Base-by-base conservation (phyloP, 2,329 filamentous ascomycete species). In the Fusarium staphyleae region DNA sequence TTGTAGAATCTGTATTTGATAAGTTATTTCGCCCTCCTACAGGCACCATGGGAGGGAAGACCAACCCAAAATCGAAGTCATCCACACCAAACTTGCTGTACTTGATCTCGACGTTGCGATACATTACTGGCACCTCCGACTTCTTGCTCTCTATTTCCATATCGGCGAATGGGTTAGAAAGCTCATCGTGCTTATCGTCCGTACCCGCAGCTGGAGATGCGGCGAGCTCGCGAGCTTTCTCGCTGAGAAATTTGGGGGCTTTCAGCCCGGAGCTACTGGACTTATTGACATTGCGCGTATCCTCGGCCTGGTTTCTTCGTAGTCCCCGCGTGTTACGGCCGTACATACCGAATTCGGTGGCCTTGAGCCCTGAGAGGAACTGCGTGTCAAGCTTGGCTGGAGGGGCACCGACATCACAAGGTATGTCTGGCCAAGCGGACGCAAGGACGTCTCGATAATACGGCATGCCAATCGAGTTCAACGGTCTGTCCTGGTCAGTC, bases 61-160 rank as follows among this genome's bases (percentile, higher is more conserved):
- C 85, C 67, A 77, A 91, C 87, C 89, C 89, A 75, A 99, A 99
- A 73, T 99, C 95, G 72, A 99, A 99, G 73, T 99, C 96, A 68
- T 98, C 93, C n/a, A 99, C 92, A 15, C 95, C 95, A 73, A 97
- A 99, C 70, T 92, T 96, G 80, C 93, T 97, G 78, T 98, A 99
- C 72, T 97, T 97, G 76, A 99, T 99, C 72, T 98, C 93, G 10
- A 97, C 90, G 66, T 92, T 93, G 60, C 90, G 87, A 72, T 99
- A 99, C 78, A 95, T 91, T 8, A 90, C 84, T 16, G 93, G 89
- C 4, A 95, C 89, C 50, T 96, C 92, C 33, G 89, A 85, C 60
- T 91, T 89, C 49, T 88, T 84, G 60, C 88, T 88, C 57, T 90
- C 87, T 3, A 93, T 78, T 48, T 89, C 87, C 48, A 85, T 78